Conservation (phyloP, 176 grass and related monocot genomes). For the Zoysia pacifica region DNA sequence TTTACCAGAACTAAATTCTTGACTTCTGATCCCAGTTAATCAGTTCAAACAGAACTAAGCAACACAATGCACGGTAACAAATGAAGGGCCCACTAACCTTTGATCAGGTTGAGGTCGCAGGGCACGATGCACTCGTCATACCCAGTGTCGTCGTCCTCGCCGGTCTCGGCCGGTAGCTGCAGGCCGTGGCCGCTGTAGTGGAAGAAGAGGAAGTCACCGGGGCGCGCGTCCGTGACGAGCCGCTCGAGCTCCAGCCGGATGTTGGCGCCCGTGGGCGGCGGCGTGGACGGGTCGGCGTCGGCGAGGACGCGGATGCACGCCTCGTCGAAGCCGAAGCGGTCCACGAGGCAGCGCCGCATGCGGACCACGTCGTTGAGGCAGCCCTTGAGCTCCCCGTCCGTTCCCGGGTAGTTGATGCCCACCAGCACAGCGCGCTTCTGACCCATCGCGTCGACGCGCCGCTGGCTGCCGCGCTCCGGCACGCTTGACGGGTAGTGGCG, state of each 20-base stretch:
- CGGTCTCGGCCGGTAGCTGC: conserved; percentile 74
- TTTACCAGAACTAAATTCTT: not conserved
- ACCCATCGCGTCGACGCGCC: conserved; percentile 37
- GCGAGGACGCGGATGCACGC: conserved; percentile 57
- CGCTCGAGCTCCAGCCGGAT: conserved; percentile 57
- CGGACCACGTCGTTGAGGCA: conserved; percentile 81
- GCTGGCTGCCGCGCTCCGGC: not conserved
- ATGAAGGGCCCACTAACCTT: conserved; percentile 18
- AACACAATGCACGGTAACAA: not conserved
- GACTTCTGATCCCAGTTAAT: not conserved
- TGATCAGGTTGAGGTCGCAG: conserved; percentile 87
- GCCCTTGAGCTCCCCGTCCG: conserved; percentile 69
- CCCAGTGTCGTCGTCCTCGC: conserved; percentile 86
- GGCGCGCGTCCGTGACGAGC: conserved; percentile 55
- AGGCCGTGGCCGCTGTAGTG: conserved; percentile 91
- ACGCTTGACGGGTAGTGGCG: not conserved
- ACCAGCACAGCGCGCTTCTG: conserved; percentile 64
- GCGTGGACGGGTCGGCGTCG: conserved; percentile 52
- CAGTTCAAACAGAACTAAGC: not conserved
- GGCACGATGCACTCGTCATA: conserved; percentile 97
- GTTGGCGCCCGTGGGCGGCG: conserved; percentile 48
- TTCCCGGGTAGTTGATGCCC: conserved; percentile 86
- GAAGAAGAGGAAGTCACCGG: conserved; percentile 79
- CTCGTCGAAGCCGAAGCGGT: conserved; percentile 61
- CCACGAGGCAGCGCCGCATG: conserved; percentile 66